phyloP scores from a whole-genome alignment of 2,329 filamentous ascomycete genomes.

The Fusarium guadeloupense region DNA sequence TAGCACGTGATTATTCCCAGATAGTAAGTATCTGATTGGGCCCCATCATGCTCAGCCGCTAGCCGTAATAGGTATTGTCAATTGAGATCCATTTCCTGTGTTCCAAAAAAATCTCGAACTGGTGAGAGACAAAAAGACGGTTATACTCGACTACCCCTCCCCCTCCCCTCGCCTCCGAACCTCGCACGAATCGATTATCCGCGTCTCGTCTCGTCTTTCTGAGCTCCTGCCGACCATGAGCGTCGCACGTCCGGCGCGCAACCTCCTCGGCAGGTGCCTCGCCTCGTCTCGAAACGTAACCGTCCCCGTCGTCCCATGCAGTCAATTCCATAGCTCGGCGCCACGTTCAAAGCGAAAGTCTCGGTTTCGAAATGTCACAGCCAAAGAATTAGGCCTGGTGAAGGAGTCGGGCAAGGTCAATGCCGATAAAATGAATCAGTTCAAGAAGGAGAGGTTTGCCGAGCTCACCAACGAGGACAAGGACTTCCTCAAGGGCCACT shows the following conservation, averaged over 20 bases:
- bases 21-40: constrained; percentile 30
- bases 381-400: constrained; percentile 61
- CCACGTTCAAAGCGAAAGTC: constrained; percentile 57
- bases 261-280: constrained; percentile 62
- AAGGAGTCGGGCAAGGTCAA: constrained; percentile 40
- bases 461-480: constrained; percentile 75
- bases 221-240: constrained; percentile 58
- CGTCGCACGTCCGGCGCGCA: constrained; percentile 63
- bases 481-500: constrained; percentile 69
- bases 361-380: constrained; percentile 63
- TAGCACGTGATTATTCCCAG: constrained; percentile 14
- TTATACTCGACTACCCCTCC: constrained; percentile 3
- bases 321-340: constrained; percentile 63
- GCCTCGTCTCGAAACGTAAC: constrained; percentile 46
- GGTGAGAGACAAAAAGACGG: constrained; percentile 27
- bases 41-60: constrained; percentile 2
- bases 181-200: background rate
- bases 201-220: background rate
- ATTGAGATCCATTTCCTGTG: constrained; percentile 41
- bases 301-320: constrained; percentile 46
- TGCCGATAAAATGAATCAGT: constrained; percentile 55
- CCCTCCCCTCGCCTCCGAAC: background rate
- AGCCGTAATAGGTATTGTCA: constrained; percentile 36
- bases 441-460: constrained; percentile 61
- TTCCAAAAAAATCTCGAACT: constrained; percentile 49